A percentile compares a stretch with the other conserved stretches of the same genome.
phyloP scores from a whole-genome alignment of 2,329 filamentous ascomycete species.

The Penicillium sp. region DNA sequence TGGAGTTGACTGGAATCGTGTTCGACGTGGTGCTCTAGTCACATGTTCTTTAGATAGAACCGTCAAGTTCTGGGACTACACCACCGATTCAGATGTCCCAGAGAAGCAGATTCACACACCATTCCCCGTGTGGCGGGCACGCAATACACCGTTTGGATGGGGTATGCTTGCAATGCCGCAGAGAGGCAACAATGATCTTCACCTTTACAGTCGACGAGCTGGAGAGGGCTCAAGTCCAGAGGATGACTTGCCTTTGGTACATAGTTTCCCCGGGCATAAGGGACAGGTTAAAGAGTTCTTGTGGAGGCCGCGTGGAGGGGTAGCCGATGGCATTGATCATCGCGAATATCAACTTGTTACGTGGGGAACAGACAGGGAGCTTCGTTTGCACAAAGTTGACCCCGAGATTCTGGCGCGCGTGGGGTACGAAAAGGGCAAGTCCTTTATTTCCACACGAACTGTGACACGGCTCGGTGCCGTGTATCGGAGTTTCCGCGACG shows the following conservation, averaged over 20 bases:
- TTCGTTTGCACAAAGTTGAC: slow-evolving; percentile 74
- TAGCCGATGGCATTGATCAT: slow-evolving; percentile 69
- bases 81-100: slow-evolving; percentile 60
- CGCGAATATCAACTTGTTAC: slow-evolving; percentile 91
- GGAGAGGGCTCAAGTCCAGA: slow-evolving; percentile 40
- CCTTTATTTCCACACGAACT: slow-evolving; percentile 63
- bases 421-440: slow-evolving; percentile 69
- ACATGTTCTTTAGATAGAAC: slow-evolving; percentile 90
- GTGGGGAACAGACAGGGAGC: slow-evolving; percentile 83
- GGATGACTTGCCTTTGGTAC: slow-evolving; percentile 46
- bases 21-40: slow-evolving; percentile 67
- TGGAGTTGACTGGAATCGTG: slow-evolving; percentile 90
- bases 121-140: slow-evolving; percentile 87
- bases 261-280: slow-evolving; percentile 56
- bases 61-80: slow-evolving; percentile 91
- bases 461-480: slow-evolving; percentile 79
- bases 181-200: slow-evolving; percentile 78
- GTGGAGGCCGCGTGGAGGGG: slow-evolving; percentile 75
- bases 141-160: slow-evolving; percentile 85
- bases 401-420: slow-evolving; percentile 64
- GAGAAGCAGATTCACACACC: slow-evolving; percentile 77
- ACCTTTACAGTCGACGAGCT: slow-evolving; percentile 71
- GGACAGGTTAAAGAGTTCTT: slow-evolving; percentile 83
- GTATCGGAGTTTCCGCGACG: slow-evolving; percentile 81
- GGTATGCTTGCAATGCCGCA: slow-evolving; percentile 90